Evolutionary conservation across 73 alveolate species (phyloP), one percentile per base, ranked within the genome.

Genomic region (Paramecium pentaurelia): DNA sequence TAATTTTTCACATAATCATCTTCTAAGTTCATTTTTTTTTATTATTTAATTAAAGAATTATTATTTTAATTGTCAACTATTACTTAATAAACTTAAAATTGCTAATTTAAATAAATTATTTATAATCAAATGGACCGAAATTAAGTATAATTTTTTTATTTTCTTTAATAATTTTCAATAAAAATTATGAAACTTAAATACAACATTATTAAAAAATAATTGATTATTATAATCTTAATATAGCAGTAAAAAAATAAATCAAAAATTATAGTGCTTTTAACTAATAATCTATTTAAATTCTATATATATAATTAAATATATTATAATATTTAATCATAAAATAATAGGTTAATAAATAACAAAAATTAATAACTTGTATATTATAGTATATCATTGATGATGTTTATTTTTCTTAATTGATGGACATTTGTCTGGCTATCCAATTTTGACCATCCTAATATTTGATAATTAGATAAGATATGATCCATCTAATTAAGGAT

Each of bases 401-500:
- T 54, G 70, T 18, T 54, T 54, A 54, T 54, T 54, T 54, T 54
- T 54, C 70, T 54, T 54, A 54, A 18, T 54, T 18, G 20, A 54
- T 54, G 70, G 70, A 4, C 70, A 54, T 54, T 54, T 54, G 32
- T 54, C 70, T 54, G 70, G 36, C 32, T 3, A 10, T 4, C 84
- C 84, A 32, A 64, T 64, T 64, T 64, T 64, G 47, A 64, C 60
- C 60, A 64, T 64, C 30, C 84, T 28, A 28, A 34, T 64, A 20
- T 20, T 64, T 22, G 42, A 64, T 3, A 34, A 34, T 64, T 64
- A 28, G 22, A 64, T 32, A 2, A 64, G 27, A 64, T 64, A 64
- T 12, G 84, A 64, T 25, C 84, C 84, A 64, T 64, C 84, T 64
- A 5, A 64, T 64, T 64, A 28, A 32, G 84, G 84, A 64, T 64